phyloP scores from a whole-genome alignment of 2,329 filamentous ascomycete genomes.

The Huntiella savannae region DNA sequence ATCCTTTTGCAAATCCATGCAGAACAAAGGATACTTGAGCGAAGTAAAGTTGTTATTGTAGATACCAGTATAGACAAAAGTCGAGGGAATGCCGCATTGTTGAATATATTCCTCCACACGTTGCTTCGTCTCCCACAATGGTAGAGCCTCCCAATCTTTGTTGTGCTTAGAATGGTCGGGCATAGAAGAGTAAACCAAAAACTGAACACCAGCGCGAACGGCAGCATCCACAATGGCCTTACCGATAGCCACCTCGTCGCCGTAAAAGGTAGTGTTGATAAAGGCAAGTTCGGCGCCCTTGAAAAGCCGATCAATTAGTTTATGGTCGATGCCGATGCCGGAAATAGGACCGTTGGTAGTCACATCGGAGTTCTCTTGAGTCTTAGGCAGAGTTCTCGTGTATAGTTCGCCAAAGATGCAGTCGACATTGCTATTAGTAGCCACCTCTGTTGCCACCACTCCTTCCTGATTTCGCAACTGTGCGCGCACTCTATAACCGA shows the following conservation, averaged over 20 bases:
- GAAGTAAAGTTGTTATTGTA: constrained; percentile 99
- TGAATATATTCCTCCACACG: constrained; percentile 81
- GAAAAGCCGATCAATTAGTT: constrained; percentile 62
- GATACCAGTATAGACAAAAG: constrained; percentile 89
- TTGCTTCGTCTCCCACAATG: constrained; percentile 84
- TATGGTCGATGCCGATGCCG: constrained; percentile 49
- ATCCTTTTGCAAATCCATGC: constrained; percentile 72
- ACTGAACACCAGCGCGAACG: constrained; percentile 63
- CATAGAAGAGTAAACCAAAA: constrained; percentile 96
- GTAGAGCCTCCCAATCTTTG: constrained; percentile 58
- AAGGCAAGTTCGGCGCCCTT: constrained; percentile 73
- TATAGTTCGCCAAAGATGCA: constrained; percentile 47
- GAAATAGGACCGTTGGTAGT: constrained; percentile 46
- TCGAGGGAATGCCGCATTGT: constrained; percentile 63
- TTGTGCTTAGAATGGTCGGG: constrained; percentile 77
- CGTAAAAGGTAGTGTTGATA: constrained; percentile 95
- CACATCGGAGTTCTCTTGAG: constrained; percentile 36
- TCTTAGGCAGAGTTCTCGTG: constrained; percentile 30
- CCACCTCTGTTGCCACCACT: constrained; percentile 73
- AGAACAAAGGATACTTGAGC: constrained; percentile 79
- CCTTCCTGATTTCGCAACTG: constrained; percentile 78
- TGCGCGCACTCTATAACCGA: constrained; percentile 83
- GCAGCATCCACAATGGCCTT: constrained; percentile 77
- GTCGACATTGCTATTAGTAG: constrained; percentile 56
- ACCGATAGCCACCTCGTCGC: constrained; percentile 81